These are phyloP conservation scores for Chlamydomonas reinhardtii DNA, from an alignment of 163 green algal genomes.

Conservation along the genomic window DNA sequence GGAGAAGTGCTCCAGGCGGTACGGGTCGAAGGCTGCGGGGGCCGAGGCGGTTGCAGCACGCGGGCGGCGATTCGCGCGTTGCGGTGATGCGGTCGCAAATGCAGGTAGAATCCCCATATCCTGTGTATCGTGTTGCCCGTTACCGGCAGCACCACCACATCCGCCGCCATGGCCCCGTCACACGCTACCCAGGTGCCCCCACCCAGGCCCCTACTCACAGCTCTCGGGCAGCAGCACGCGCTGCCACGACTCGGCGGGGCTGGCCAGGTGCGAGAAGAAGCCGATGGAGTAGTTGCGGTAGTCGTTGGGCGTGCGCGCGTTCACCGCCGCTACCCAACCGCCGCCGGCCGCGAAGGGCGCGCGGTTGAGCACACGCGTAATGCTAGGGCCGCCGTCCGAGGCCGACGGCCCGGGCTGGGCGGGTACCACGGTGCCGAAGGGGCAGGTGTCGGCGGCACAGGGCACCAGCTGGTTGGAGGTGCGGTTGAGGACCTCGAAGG, in stretches of 20 bases:
- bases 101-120: too few relatives aligned
- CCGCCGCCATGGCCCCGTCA: too few relatives aligned
- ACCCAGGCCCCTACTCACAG: conserved; percentile 9
- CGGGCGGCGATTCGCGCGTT: too few relatives aligned
- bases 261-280: conserved; percentile 44
- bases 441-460: conserved; percentile 26
- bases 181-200: too few relatives aligned
- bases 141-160: too few relatives aligned
- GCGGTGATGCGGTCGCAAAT: too few relatives aligned
- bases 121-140: too few relatives aligned
- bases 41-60: too few relatives aligned
- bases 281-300: conserved; percentile 23
- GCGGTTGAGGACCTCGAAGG: conserved; percentile 36
- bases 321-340: conserved; percentile 45
- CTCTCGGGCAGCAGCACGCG: conserved; percentile 17
- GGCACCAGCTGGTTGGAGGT: conserved; percentile 15
- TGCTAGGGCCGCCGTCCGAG: too few relatives aligned
- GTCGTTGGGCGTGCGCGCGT: conserved; percentile 15
- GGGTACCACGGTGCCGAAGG: not conserved
- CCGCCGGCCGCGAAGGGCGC: conserved; percentile 44
- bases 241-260: conserved; percentile 22
- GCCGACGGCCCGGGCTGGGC: too few relatives aligned
- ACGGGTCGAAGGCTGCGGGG: conserved; percentile 46
- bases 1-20: conserved; percentile 51
- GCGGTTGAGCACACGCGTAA: conserved; percentile 10